Evolutionary conservation across 2,329 filamentous ascomycete genomes (phyloP).

Genomic region (Stachybotrys chartarum): DNA sequence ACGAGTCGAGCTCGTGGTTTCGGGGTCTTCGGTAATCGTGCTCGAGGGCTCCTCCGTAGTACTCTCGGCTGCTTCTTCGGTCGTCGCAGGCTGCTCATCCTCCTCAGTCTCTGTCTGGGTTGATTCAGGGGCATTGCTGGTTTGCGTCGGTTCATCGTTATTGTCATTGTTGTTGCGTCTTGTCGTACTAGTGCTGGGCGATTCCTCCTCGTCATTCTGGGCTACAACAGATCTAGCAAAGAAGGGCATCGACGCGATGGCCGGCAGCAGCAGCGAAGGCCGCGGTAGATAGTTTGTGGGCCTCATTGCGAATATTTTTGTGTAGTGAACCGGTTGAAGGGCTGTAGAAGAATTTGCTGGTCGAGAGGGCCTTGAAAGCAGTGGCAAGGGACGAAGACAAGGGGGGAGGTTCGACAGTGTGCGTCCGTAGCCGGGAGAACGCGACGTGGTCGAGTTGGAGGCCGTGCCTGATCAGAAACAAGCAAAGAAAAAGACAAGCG

Average conservation of each 20-base stretch:
- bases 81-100: background rate
- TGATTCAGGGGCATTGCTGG: background rate
- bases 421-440: background rate
- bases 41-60: slow-evolving; percentile 8
- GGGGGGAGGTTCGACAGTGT: background rate
- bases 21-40: slow-evolving; percentile 11
- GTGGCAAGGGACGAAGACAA: background rate
- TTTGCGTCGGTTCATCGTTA: too few species aligned
- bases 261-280: slow-evolving; percentile 17
- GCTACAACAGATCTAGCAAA: slow-evolving; percentile 23
- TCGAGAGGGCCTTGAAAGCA: slow-evolving; percentile 1
- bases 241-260: slow-evolving; percentile 17
- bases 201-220: slow-evolving; percentile 12
- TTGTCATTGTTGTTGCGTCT: background rate
- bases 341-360: background rate
- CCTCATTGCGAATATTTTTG: slow-evolving; percentile 14
- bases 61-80: background rate
- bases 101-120: slow-evolving; percentile 3
- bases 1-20: slow-evolving; percentile 8
- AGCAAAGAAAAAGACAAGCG: background rate
- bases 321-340: too few species aligned
- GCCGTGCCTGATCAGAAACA: background rate
- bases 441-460: background rate
- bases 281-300: slow-evolving; percentile 16
- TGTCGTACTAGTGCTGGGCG: slow-evolving; percentile 1